A percentile compares a stretch with the other conserved stretches of the same genome.
Evolutionary conservation across 306 rosid species (phyloP).

Genomic region (Rubus idaeus): DNA sequence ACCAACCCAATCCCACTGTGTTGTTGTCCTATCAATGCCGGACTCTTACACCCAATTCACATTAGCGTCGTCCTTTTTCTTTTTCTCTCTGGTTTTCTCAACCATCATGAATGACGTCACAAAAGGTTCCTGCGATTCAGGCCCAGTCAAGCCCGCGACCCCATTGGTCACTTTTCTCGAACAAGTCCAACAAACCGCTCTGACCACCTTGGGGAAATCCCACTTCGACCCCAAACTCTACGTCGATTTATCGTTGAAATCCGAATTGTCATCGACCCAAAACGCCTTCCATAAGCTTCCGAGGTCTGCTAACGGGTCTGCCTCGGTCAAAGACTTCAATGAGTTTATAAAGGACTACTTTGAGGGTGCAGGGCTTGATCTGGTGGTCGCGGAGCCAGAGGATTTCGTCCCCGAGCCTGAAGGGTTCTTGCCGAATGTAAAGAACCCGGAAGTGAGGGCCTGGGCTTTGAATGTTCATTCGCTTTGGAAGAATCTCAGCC

Average conservation of each 20-base stretch:
- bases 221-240: slow-evolving; percentile 71
- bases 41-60: not conserved
- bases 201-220: slow-evolving; percentile 34
- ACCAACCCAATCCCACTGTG: not conserved
- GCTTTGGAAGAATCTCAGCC: slow-evolving; percentile 70
- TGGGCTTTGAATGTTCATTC: slow-evolving; percentile 82
- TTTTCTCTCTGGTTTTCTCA: not conserved
- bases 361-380: slow-evolving; percentile 64
- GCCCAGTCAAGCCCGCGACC: slow-evolving; percentile 38
- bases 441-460: slow-evolving; percentile 53
- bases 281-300: slow-evolving; percentile 52
- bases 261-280: slow-evolving; percentile 35
- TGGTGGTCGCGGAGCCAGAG: slow-evolving; percentile 50
- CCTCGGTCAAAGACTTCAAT: slow-evolving; percentile 32
- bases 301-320: slow-evolving; percentile 32
- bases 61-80: not conserved
- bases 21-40: slow-evolving; percentile 6
- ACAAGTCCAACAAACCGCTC: slow-evolving; percentile 54
- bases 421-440: slow-evolving; percentile 65
- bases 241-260: slow-evolving; percentile 68
- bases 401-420: slow-evolving; percentile 60
- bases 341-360: slow-evolving; percentile 40
- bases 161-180: slow-evolving; percentile 63
- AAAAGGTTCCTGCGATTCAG: slow-evolving; percentile 16
- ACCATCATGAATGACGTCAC: slow-evolving; percentile 3